These are phyloP conservation scores for Yamadazyma songkhlaensis DNA, from an alignment of 1,139 yeast species.

Conservation along the genomic window DNA sequence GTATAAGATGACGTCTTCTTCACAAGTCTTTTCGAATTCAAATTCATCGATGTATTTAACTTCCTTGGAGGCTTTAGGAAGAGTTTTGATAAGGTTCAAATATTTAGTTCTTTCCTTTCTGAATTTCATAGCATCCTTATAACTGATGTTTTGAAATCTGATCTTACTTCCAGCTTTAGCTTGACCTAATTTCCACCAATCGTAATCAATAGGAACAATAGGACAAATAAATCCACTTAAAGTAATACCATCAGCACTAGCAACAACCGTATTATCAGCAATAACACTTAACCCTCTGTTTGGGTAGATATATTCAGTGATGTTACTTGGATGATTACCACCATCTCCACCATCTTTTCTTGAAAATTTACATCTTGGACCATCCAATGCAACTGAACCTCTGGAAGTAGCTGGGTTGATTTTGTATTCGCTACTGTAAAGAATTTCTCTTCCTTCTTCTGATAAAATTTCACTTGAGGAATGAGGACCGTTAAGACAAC, in stretches of 20 bases:
- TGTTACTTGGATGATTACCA: constrained; percentile 8
- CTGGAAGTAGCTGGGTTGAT: constrained; percentile 6
- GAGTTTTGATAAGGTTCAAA: not conserved
- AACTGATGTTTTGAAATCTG: constrained; percentile 20
- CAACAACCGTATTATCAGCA: constrained; percentile 8
- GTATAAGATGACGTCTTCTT: constrained; percentile 6
- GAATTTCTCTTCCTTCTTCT: constrained; percentile 3
- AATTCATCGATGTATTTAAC: not conserved
- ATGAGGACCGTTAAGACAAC: constrained; percentile 9
- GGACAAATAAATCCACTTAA: constrained; percentile 29
- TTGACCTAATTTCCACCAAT: constrained; percentile 34
- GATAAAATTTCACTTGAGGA: constrained; percentile 5
- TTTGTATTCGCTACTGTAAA: constrained; percentile 5
- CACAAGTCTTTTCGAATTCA: not conserved
- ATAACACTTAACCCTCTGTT: constrained; percentile 6
- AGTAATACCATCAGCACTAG: constrained; percentile 26
- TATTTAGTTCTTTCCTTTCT: constrained; percentile 15
- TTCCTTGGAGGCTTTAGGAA: not conserved
- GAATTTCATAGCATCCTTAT: constrained; percentile 21
- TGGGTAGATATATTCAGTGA: constrained; percentile 8
- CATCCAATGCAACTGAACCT: constrained; percentile 7
- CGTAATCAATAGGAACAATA: constrained; percentile 23
- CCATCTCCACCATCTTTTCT: constrained; percentile 8
- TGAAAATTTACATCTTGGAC: constrained; percentile 7
- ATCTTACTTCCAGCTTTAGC: constrained; percentile 22